Percentiles rank a stretch among this genome's conserved stretches.
phyloP scores from a whole-genome alignment of 495 filamentous ascomycete species.

The Podospora bellae-mahoneyi region DNA sequence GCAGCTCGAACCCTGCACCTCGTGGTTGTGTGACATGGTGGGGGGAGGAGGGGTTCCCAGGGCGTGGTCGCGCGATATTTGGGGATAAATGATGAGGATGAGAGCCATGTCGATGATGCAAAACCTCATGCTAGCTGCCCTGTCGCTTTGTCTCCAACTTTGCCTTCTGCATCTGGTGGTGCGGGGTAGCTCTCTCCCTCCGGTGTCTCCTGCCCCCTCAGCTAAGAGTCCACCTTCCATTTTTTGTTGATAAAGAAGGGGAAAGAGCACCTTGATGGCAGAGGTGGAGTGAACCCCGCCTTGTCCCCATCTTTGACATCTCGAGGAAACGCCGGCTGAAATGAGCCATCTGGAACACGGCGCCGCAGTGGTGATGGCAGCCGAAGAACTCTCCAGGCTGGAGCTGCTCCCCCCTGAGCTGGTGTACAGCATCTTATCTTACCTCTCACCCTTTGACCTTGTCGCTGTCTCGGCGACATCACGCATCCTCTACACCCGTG shows the following conservation, averaged over 20 bases:
- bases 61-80: background rate
- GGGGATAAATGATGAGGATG: background rate
- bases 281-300: background rate
- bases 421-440: slow-evolving; percentile 57
- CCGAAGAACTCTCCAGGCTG: background rate
- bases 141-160: background rate
- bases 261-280: background rate
- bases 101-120: background rate
- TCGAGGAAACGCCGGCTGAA: background rate
- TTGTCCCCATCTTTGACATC: background rate
- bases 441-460: slow-evolving; percentile 58
- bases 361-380: background rate
- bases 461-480: slow-evolving; percentile 53
- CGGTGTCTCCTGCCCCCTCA: no score
- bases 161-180: background rate
- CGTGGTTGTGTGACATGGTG: background rate
- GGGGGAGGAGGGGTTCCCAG: background rate
- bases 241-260: no score
- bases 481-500: slow-evolving; percentile 48
- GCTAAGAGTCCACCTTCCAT: no score
- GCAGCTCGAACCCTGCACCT: background rate
- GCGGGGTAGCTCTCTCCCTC: background rate
- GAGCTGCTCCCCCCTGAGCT: slow-evolving; percentile 59
- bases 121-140: background rate
- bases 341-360: background rate